A percentile compares a stretch with the other conserved stretches of the same genome.
Conservation (phyloP, 2,329 filamentous ascomycete species). For the Pseudogymnoascus sp. region DNA sequence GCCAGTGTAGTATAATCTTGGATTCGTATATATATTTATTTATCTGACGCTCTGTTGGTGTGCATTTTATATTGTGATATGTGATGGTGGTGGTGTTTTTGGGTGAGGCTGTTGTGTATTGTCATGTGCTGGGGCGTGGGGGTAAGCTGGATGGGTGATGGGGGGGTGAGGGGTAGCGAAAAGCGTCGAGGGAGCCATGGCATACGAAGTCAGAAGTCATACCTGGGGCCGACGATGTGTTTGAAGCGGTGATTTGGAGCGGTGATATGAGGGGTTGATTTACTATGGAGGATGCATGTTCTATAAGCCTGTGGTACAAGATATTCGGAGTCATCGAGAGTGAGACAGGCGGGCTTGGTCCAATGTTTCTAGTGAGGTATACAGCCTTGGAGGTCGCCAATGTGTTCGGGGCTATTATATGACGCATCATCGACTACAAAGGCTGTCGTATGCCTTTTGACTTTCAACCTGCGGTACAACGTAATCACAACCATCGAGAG, state of each 20-base stretch:
- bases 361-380: not conserved
- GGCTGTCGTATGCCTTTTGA: no score
- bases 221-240: not conserved
- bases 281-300: not conserved
- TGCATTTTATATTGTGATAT: no score
- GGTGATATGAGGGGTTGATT: no score
- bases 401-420: no score
- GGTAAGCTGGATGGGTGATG: no score
- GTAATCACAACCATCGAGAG: no score
- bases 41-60: not conserved
- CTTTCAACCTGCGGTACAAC: no score
- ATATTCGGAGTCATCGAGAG: no score
- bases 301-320: not conserved
- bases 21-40: not conserved
- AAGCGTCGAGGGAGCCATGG: not conserved
- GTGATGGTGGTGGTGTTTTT: not conserved
- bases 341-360: not conserved
- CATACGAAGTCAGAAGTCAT: no score
- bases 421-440: no score
- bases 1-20: not conserved
- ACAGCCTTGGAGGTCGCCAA: not conserved
- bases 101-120: not conserved
- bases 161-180: not conserved
- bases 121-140: not conserved
- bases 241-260: not conserved